phyloP scores from a whole-genome alignment of 208 protist genomes.

The Trypanosomatidae sp. region DNA sequence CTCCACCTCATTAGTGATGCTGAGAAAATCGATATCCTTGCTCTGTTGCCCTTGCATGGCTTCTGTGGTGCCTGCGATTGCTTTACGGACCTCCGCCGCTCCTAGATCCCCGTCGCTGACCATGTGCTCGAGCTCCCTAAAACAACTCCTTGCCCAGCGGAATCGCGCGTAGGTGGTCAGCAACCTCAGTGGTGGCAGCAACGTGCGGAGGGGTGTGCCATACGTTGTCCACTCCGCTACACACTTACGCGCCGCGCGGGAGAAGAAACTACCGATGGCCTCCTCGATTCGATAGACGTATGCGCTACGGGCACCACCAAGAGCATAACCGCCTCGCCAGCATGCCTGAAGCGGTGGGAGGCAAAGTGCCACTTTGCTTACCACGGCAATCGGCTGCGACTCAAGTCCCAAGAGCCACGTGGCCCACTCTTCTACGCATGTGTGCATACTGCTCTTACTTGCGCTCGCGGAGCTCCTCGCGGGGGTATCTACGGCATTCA shows the following conservation, averaged over 20 bases:
- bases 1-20: constrained; percentile 6
- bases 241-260: neutral
- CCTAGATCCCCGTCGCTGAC: neutral
- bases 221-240: constrained; percentile 4
- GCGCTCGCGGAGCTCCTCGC: neutral
- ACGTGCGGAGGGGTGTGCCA: constrained; percentile 1
- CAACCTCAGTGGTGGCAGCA: constrained; percentile 6
- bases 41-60: neutral
- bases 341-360: constrained; percentile 1
- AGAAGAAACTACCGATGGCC: neutral
- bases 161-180: constrained; percentile 9
- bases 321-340: neutral
- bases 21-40: neutral
- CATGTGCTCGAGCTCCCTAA: neutral
- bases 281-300: neutral
- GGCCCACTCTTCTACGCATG: constrained; percentile 4
- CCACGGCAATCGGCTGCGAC: constrained; percentile 1
- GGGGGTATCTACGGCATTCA: neutral
- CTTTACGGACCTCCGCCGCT: neutral
- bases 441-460: neutral
- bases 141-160: constrained; percentile 7
- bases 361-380: neutral
- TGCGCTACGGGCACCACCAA: neutral
- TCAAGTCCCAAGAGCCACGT: neutral
- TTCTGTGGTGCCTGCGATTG: neutral